phyloP scores from a whole-genome alignment of 306 rosid species.

The Trifolium dubium region DNA sequence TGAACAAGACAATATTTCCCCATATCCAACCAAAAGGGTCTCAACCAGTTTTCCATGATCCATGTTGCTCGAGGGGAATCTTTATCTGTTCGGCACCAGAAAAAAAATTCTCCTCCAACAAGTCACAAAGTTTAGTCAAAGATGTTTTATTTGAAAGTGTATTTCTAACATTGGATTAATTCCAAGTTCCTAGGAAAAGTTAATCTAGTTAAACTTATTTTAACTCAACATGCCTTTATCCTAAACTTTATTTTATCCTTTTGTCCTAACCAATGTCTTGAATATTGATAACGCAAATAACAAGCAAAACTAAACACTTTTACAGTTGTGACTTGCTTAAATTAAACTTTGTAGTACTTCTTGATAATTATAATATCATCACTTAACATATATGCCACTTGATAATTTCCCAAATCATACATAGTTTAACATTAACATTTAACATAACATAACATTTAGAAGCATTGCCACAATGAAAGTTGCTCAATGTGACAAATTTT shows the following conservation, averaged over 20 bases:
- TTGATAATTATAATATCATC: background rate
- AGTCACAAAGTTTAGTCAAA: background rate
- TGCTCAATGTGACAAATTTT: conserved; percentile 4
- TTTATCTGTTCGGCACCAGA: background rate
- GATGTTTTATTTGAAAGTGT: background rate
- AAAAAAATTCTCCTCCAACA: background rate
- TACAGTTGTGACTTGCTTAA: background rate
- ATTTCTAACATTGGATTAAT: background rate
- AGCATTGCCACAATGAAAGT: background rate
- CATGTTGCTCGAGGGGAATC: conserved; percentile 13
- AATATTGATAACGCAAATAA: conserved; percentile 4
- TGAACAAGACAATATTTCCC: background rate
- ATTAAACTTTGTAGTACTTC: background rate
- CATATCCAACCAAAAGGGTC: background rate
- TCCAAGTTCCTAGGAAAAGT: conserved; percentile 26
- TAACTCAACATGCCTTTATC: conserved; percentile 1
- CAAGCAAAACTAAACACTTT: conserved; percentile 5
- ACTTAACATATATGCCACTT: conserved; percentile 1
- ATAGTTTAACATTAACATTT: conserved; percentile 7
- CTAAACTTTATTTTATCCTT: conserved; percentile 2
- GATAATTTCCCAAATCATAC: conserved; percentile 19
- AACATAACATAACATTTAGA: background rate
- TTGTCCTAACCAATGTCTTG: background rate
- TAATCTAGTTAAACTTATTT: background rate
- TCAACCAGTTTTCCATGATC: background rate